Evolutionary conservation across 352 stramenopile genomes (phyloP), one percentile per base, ranked within the genome.

Genomic region (Globisporangium parvum): DNA sequence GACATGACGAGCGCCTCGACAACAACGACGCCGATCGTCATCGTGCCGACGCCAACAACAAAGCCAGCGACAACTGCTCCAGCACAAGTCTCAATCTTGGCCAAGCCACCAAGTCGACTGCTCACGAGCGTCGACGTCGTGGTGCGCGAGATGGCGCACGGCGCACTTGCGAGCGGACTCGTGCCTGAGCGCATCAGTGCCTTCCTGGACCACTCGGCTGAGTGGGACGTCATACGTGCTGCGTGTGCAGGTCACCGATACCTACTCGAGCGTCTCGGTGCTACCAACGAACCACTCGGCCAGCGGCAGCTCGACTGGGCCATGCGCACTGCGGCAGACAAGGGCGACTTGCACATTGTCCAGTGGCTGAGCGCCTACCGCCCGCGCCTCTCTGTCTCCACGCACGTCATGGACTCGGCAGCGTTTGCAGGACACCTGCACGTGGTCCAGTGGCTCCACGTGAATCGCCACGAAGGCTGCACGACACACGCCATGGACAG

Each of bases 331-430:
- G 83, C 83, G 10, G 79, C 82, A 4, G 82, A 91, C 65, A 68
- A 75, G n/a, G 80, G 80, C 40, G 70, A 89, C 45, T 37, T 93
- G 31, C 46, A 37, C 18, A 63, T 88, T 17, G 67, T 93, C 6
- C 62, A 77, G 47, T 93, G 83, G 83, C 62, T 88, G 17, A 82
- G 72, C 24, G 60, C 65, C 0, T 85, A 91, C 51, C 66, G 75
- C 1, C 75, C 77, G 6, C 61, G 75, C 28, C 75, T 71, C 55
- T 67, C 72, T 12, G 72, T 84, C 18, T 85, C 77, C 1, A 74
- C 73, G 31, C 77, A 73, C 59, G 71, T 88, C n/a, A 89, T 94
- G 79, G 80, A 94, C 66, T 91, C 81, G 56, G 81, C 84, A 0
- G 84, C 84, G 53, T 67, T 80, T 31, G 71, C 73, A 23, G 84